phyloP scores from a whole-genome alignment of 805 yeast genomes.

The Schwanniomyces sp. region DNA sequence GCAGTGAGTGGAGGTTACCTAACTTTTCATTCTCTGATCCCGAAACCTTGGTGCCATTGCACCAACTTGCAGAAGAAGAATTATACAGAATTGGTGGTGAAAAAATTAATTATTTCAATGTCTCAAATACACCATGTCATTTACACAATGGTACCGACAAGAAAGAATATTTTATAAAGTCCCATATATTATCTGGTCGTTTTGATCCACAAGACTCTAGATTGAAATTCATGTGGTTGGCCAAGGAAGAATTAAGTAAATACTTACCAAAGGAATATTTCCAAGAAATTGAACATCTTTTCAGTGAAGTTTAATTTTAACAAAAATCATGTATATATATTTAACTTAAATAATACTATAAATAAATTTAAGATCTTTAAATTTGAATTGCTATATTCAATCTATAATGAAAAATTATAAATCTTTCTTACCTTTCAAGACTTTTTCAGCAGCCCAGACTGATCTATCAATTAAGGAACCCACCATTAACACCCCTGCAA shows the following conservation, averaged over 20 bases:
- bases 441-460: slow-evolving; percentile 85
- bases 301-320: slow-evolving; percentile 34
- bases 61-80: slow-evolving; percentile 73
- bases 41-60: slow-evolving; percentile 52
- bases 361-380: background rate
- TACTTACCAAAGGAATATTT: slow-evolving; percentile 57
- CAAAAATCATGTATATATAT: slow-evolving; percentile 11
- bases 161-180: slow-evolving; percentile 73
- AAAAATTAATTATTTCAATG: slow-evolving; percentile 80
- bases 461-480: slow-evolving; percentile 88
- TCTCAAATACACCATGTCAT: slow-evolving; percentile 86
- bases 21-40: slow-evolving; percentile 44
- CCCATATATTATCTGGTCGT: slow-evolving; percentile 84
- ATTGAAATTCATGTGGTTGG: slow-evolving; percentile 75
- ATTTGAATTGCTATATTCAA: background rate
- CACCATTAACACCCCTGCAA: slow-evolving; percentile 92
- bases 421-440: slow-evolving; percentile 66
- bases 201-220: slow-evolving; percentile 47
- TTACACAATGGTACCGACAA: slow-evolving; percentile 46
- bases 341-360: slow-evolving; percentile 7
- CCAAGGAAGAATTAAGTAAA: slow-evolving; percentile 70
- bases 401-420: slow-evolving; percentile 14
- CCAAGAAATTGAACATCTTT: slow-evolving; percentile 50
- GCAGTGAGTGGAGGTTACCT: slow-evolving; percentile 76
- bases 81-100: slow-evolving; percentile 71